Evolutionary conservation across 495 filamentous ascomycete genomes (phyloP).

Genomic region (Parmelia sp.): DNA sequence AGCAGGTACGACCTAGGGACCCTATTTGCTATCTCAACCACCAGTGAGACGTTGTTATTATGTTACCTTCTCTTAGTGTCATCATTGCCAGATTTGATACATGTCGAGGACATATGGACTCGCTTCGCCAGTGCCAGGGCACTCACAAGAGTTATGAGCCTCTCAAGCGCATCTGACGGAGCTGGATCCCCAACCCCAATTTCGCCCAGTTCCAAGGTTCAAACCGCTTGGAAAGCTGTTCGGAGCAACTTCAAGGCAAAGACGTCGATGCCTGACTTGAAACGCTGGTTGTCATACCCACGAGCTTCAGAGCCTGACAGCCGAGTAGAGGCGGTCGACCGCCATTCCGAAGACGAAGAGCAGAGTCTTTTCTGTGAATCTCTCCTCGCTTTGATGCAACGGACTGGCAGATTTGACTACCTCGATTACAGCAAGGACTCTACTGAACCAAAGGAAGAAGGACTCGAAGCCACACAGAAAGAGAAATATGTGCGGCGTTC

Average conservation of each 20-base stretch:
- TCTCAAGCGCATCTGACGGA: neutral
- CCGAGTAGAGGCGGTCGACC: neutral
- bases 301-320: constrained; percentile 7
- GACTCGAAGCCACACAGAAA: neutral
- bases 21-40: neutral
- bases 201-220: constrained; percentile 2
- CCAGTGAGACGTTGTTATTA: neutral
- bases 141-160: neutral
- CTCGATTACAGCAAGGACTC: constrained; percentile 6
- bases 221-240: constrained; percentile 14
- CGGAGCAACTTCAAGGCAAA: constrained; percentile 14
- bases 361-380: constrained; percentile 22
- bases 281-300: constrained; percentile 11
- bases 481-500: neutral
- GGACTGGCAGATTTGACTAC: constrained; percentile 15
- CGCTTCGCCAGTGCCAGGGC: neutral
- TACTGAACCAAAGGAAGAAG: neutral
- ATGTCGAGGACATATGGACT: neutral
- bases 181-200: neutral
- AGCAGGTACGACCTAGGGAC: neutral
- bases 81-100: neutral
- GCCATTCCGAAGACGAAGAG: constrained; percentile 7
- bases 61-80: neutral
- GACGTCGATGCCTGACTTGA: constrained; percentile 13
- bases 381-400: constrained; percentile 21